These are phyloP conservation scores for Neocallimastix lanati DNA, from an alignment of 192 early-diverging fungal genomes.

Conservation along the genomic window DNA sequence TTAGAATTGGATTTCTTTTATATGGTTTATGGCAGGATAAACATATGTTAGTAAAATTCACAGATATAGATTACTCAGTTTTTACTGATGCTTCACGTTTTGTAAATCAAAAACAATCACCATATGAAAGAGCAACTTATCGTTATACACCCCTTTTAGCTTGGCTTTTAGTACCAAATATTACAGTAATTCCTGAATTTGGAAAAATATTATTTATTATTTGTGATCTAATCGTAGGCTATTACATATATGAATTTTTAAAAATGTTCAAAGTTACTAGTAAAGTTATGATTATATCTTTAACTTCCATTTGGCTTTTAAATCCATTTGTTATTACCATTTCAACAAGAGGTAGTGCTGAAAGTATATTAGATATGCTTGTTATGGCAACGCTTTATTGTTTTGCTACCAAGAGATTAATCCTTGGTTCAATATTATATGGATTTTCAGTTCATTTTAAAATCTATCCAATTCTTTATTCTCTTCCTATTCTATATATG, in stretches of 20 bases:
- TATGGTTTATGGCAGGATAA: slow-evolving; percentile 84
- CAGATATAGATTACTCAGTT: slow-evolving; percentile 94
- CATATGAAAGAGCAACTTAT: slow-evolving; percentile 84
- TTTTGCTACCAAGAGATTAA: slow-evolving; percentile 24
- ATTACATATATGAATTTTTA: slow-evolving; percentile 21
- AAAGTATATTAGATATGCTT: slow-evolving; percentile 64
- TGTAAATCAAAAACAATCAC: slow-evolving; percentile 50
- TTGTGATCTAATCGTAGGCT: slow-evolving; percentile 62
- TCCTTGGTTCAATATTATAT: slow-evolving; percentile 46
- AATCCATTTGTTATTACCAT: slow-evolving; percentile 96
- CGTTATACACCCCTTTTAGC: slow-evolving; percentile 95
- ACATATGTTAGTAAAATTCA: slow-evolving; percentile 83
- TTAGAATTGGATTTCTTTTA: slow-evolving; percentile 47
- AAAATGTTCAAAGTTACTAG: neutral
- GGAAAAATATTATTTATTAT: slow-evolving; percentile 86
- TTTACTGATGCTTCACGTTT: slow-evolving; percentile 83
- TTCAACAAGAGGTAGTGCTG: slow-evolving; percentile 84
- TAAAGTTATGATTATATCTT: slow-evolving; percentile 5
- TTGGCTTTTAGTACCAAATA: slow-evolving; percentile 67
- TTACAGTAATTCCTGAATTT: slow-evolving; percentile 48
- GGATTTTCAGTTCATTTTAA: slow-evolving; percentile 92
- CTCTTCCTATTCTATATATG: slow-evolving; percentile 24
- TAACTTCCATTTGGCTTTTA: slow-evolving; percentile 58
- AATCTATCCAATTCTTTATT: slow-evolving; percentile 93
- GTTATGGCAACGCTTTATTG: slow-evolving; percentile 56